Evolutionary conservation across 2,329 filamentous ascomycete genomes (phyloP), one percentile per base, ranked within the genome.

Genomic region (Fusarium sp.): DNA sequence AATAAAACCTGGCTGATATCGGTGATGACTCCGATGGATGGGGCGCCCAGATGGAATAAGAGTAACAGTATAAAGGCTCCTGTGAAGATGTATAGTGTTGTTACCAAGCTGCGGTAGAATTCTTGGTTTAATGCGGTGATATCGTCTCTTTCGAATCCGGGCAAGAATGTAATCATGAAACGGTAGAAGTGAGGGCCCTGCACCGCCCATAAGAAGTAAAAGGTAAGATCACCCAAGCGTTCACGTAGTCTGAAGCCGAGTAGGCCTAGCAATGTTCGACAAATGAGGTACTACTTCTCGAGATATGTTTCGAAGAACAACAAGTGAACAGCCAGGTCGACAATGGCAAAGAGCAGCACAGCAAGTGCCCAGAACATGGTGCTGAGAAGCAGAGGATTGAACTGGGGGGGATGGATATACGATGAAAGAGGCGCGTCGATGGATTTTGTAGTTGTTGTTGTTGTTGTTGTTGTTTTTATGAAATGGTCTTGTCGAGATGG

Each of bases 401-500:
- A 19, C 23, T 25, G 23, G 19, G 3, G 19, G 3, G 19, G 13
- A 8, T 33, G 35, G 8, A 11, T 23, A n/a, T 27, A 33, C 14
- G 9, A 3, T 5, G 15, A 23, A n/a, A 19, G 25, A 32, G 10
- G 11, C 27, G 27, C 13, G 21, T 13, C 11, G 38, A 58, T 55
- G 55, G 32, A 11, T 15, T 17, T 39, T 31, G 19, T n/a, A n/a
- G n/a, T 19, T 19, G 19, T 19, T 19, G 19, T 19, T 19, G 19
- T 19, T 19, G 33, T 50, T 44, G 19, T 38, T 54, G 29, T 33
- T 33, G 11, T 31, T 45, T 13, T 9, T 15, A 19, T 42, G 31
- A 49, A 54, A 36, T 39, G 25, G 23, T 41, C 36, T 36, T 17
- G 35, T 57, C 45, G 50, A 21, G 14, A 10, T 11, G 43, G 35